Conservation (phyloP, 1,284 basidiomycete species). For the Kalmanozyma brasiliensis region DNA sequence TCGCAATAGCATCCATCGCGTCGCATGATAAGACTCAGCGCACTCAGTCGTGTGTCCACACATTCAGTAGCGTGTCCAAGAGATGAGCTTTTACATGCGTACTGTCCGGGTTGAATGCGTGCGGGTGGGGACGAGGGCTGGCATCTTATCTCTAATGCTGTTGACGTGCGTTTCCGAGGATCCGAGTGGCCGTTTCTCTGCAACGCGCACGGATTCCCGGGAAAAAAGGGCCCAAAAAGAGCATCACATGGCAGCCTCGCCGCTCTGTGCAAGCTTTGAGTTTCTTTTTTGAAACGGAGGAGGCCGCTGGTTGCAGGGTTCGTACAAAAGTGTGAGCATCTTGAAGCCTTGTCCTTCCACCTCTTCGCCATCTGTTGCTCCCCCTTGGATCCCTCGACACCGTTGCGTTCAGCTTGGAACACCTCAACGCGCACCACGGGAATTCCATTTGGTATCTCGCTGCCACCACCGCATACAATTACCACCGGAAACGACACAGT, state of each 20-base stretch:
- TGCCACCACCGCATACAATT: background rate
- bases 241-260: background rate
- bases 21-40: no score
- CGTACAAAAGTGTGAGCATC: no score
- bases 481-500: background rate
- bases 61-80: no score
- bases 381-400: background rate
- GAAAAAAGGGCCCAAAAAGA: background rate
- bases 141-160: conserved; percentile 1
- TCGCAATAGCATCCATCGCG: no score
- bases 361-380: background rate
- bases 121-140: no score
- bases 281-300: background rate
- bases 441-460: no score
- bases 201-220: conserved; percentile 26
- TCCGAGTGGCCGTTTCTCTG: conserved; percentile 20
- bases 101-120: conserved; percentile 4
- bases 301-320: background rate
- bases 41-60: no score
- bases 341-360: no score
- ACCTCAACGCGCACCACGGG: background rate
- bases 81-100: conserved; percentile 6
- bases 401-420: no score
- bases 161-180: conserved; percentile 11
- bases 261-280: background rate